phyloP scores from a whole-genome alignment of 2,329 filamentous ascomycete species.

The Penicillium sp. region DNA sequence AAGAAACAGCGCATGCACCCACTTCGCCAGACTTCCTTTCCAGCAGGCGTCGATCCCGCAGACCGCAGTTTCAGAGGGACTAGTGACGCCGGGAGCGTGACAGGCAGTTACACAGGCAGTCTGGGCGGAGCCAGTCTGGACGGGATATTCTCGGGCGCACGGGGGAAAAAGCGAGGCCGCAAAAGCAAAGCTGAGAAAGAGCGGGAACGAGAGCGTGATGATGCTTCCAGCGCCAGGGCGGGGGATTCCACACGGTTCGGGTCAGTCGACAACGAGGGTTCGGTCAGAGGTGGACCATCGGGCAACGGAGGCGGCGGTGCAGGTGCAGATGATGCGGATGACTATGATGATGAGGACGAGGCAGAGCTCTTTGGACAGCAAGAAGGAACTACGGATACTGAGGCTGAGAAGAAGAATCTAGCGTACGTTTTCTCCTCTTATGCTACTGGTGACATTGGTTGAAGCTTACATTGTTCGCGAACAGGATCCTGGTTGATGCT shows the following conservation, averaged over 20 bases:
- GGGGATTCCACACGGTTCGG: conserved; percentile 28
- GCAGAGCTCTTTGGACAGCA: conserved; percentile 46
- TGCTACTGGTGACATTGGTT: background rate
- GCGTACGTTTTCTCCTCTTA: conserved; percentile 38
- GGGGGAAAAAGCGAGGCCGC: conserved; percentile 36
- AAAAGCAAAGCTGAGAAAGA: conserved; percentile 41
- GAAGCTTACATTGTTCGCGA: conserved; percentile 9
- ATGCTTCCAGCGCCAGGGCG: conserved; percentile 28
- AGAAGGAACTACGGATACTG: conserved; percentile 47
- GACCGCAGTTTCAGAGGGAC: conserved; percentile 30
- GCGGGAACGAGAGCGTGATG: conserved; percentile 33
- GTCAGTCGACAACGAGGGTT: conserved; percentile 35
- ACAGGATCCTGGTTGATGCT: conserved; percentile 45
- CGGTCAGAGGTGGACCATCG: conserved; percentile 29
- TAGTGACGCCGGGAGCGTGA: conserved; percentile 42
- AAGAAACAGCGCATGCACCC: conserved; percentile 43
- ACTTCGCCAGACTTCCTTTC: conserved; percentile 48
- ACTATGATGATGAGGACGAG: conserved; percentile 50
- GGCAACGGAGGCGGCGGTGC: conserved; percentile 38
- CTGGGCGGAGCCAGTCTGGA: conserved; percentile 37
- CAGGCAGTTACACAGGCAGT: conserved; percentile 44
- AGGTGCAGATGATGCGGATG: conserved; percentile 47
- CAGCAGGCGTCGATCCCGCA: conserved; percentile 32
- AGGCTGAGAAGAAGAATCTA: conserved; percentile 51
- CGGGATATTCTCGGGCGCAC: conserved; percentile 32